Evolutionary conservation across 331 rosid genomes (phyloP).

Genomic region (Rosa hybrid): DNA sequence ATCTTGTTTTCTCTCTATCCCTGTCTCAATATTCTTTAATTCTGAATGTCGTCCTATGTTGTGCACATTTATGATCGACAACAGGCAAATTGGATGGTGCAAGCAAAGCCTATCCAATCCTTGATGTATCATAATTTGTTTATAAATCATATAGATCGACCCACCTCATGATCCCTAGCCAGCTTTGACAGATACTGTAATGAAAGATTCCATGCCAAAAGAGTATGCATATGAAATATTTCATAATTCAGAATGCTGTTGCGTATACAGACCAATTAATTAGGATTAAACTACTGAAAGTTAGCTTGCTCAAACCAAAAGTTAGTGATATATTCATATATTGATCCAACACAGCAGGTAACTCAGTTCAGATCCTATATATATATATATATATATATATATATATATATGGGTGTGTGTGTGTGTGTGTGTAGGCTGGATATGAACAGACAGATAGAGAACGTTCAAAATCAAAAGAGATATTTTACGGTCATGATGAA

Average conservation of each 20-base stretch:
- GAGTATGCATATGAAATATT: neutral
- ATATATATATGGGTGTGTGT: no score
- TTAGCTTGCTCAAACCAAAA: neutral
- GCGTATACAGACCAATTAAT: neutral
- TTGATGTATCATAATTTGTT: neutral
- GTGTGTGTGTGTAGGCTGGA: no score
- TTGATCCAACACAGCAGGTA: no score
- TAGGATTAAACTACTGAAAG: neutral
- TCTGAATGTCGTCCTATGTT: slow-evolving; percentile 11
- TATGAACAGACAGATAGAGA: neutral
- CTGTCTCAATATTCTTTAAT: neutral
- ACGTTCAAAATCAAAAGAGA: neutral
- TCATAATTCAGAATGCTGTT: neutral
- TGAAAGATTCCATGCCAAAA: slow-evolving; percentile 1
- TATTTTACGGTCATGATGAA: neutral
- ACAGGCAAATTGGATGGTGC: slow-evolving; percentile 22
- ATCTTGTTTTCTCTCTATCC: slow-evolving; percentile 2
- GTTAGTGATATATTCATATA: neutral
- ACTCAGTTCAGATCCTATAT: no score
- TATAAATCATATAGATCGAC: neutral
- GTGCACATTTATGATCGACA: neutral
- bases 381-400: no score
- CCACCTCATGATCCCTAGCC: neutral
- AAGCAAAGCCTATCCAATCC: slow-evolving; percentile 10
- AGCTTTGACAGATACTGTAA: neutral